Evolutionary conservation across 805 yeast genomes (phyloP), one percentile per base, ranked within the genome.

Genomic region (Maudiozyma saulgeensis): DNA sequence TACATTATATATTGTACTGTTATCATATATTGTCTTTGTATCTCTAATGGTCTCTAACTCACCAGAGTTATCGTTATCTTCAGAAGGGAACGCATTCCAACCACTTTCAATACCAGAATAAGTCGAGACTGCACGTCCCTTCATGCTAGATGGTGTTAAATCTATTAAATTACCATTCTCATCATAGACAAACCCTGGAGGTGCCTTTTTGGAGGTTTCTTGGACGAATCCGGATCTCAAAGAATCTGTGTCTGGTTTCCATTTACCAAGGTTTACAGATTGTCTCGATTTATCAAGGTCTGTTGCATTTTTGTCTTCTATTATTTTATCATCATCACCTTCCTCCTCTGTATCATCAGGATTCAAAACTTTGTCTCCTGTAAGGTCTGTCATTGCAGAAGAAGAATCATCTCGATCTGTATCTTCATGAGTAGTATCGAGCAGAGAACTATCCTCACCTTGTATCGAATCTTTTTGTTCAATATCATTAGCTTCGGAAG

Each of bases 221-320:
- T 63, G 60, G 69, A 76, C 53, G 68, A 78, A 43, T 67, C 70
- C 48, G 67, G 75, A 41, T 55, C 67, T 56, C 34, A 53, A 52
- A 5, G 63, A 56, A 34, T 56, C 62, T 19, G 83, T 79, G 56
- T 80, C 76, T 2, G 84, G 84, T 58, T 72, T 74, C 85, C 86
- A 80, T 26, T 51, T 55, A 18, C 55, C 59, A 11, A 53, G 45
- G 34, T 53, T 57, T 2, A 51, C 52, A 1, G 59, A 53, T 38
- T 55, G 51, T 39, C 56, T 52, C 11, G 51, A 50, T 15, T 40
- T 13, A 16, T 26, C 42, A 11, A 21, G 4, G 32, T 23, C 21
- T 15, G 49, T 37, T 9, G 19, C 28, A 13, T 26, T 31, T 9
- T 43, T 39, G 19, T 23, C 25, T 7, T 42, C 40, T 16, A 21